Conservation (phyloP, 2,329 filamentous ascomycete species). For the Emericellopsis atlantica region DNA sequence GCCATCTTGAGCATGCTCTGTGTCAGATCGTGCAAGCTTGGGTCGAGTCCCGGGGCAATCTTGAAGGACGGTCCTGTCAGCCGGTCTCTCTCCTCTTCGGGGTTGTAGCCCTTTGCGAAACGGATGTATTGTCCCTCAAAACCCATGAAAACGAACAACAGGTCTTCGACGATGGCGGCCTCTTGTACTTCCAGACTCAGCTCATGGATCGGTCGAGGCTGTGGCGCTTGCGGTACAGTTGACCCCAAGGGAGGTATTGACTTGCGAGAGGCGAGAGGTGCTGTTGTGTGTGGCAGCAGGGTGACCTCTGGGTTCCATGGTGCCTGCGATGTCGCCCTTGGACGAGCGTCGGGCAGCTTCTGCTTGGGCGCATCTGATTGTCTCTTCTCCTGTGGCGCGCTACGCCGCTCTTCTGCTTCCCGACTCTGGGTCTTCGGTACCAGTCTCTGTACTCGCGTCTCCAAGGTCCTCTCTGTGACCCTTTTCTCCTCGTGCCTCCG, state of each 20-base stretch:
- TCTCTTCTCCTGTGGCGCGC: conserved; percentile 16
- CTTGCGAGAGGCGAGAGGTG: conserved; percentile 58
- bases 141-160: conserved; percentile 94
- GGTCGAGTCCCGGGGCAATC: conserved; percentile 74
- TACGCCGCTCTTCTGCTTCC: background rate
- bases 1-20: conserved; percentile 87
- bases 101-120: conserved; percentile 72
- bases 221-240: conserved; percentile 61
- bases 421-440: conserved; percentile 44
- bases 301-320: conserved; percentile 73
- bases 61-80: conserved; percentile 72
- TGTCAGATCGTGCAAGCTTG: conserved; percentile 78
- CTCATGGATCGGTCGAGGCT: conserved; percentile 54
- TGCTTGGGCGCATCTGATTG: conserved; percentile 24
- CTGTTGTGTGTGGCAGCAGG: conserved; percentile 53
- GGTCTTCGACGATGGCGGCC: conserved; percentile 73
- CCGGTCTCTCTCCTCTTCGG: conserved; percentile 73
- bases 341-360: conserved; percentile 29
- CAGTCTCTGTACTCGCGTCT: conserved; percentile 51
- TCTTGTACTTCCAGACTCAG: conserved; percentile 76
- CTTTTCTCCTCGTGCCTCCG: conserved; percentile 37
- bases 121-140: conserved; percentile 97
- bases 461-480: conserved; percentile 39
- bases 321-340: conserved; percentile 29
- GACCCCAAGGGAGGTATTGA: conserved; percentile 60